A percentile compares a stretch with the other conserved stretches of the same genome.
Evolutionary conservation across 2,329 filamentous ascomycete species (phyloP).

Genomic region (Cucurbitaria berberidis): DNA sequence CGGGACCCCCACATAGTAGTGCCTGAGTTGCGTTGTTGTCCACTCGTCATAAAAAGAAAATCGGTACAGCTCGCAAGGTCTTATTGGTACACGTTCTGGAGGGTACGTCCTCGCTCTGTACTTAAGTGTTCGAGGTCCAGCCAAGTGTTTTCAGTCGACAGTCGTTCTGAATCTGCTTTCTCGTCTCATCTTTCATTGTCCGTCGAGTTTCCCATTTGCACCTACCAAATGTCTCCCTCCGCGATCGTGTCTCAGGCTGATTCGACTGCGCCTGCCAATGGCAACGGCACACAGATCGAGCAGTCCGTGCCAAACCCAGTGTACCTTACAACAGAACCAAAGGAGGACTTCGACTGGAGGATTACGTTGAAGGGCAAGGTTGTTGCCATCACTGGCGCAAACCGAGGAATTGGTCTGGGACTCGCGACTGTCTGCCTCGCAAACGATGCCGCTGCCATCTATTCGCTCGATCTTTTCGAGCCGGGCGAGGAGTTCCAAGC

Average conservation of each 20-base stretch:
- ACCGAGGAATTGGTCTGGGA: constrained; percentile 53
- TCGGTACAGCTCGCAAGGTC: constrained; percentile 8
- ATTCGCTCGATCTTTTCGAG: constrained; percentile 58
- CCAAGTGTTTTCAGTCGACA: constrained; percentile 3
- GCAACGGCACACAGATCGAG: constrained; percentile 23
- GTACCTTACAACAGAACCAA: constrained; percentile 52
- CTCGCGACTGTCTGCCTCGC: constrained; percentile 55
- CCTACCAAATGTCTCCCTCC: constrained; percentile 38
- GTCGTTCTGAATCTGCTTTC: constrained; percentile 4
- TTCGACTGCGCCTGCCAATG: constrained; percentile 22
- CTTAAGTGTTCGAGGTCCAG: constrained; percentile 28
- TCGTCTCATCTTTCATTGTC: constrained; percentile 19
- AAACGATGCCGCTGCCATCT: constrained; percentile 56
- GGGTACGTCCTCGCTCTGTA: constrained; percentile 18
- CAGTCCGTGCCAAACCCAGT: constrained; percentile 39
- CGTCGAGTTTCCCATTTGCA: not conserved
- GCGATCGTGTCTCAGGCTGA: constrained; percentile 27
- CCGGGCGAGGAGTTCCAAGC: constrained; percentile 55
- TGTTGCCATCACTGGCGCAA: constrained; percentile 39
- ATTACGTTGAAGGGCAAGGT: constrained; percentile 54
- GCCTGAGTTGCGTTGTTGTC: constrained; percentile 1
- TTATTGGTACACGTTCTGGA: constrained; percentile 19
- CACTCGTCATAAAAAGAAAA: not conserved
- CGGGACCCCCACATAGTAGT: constrained; percentile 3
- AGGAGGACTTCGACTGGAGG: constrained; percentile 54